Evolutionary conservation across 352 stramenopile genomes (phyloP), one percentile per base, ranked within the genome.

Genomic region (Pythium brassicae): DNA sequence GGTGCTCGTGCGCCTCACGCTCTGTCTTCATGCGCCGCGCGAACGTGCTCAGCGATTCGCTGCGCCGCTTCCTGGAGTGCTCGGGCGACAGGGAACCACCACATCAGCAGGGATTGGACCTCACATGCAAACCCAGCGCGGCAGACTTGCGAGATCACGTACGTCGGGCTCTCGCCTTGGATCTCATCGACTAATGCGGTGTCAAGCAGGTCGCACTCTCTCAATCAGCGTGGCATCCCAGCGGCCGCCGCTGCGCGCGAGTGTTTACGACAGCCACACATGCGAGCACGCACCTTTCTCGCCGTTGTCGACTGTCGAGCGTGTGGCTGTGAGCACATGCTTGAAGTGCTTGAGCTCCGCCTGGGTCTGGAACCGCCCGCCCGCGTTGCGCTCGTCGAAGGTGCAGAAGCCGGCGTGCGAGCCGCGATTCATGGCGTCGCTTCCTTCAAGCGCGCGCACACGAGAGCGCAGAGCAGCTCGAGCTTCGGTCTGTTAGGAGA

Each of bases 341-440:
- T 89, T 79, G 68, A 92, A 92, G 35, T 70, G 83, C 34, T 79
- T 76, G 46, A 92, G 80, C 57, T 92, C 80, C 11, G 78, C 80
- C 35, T 83, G 72, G 17, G 81, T 88, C 68, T 92, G 80, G 49
- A 72, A 87, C n/a, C 78, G 70, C 11, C 83, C 80, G 3, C 83
- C 80, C 22, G 74, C 73, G 50, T 91, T 92, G 25, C 83, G 78
- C 63, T 92, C 83, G 49, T 92, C 83, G 37, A 92, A 92, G 20
- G 67, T 54, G 61, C 76, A 89, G 53, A 89, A 92, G 7, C 81
- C 81, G 15, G 70, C 74, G 39, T 88, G 79, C 12, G 76, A 80
- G 39, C 62, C 62, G 32, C 76, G 78, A 50, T 88, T 86, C 71
- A 89, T 84, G 19, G 43, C 23, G 50, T 22, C 15, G 26, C 35